These are phyloP conservation scores for Pythium folliculosum DNA, from an alignment of 352 stramenopile genomes.

Conservation along the genomic window DNA sequence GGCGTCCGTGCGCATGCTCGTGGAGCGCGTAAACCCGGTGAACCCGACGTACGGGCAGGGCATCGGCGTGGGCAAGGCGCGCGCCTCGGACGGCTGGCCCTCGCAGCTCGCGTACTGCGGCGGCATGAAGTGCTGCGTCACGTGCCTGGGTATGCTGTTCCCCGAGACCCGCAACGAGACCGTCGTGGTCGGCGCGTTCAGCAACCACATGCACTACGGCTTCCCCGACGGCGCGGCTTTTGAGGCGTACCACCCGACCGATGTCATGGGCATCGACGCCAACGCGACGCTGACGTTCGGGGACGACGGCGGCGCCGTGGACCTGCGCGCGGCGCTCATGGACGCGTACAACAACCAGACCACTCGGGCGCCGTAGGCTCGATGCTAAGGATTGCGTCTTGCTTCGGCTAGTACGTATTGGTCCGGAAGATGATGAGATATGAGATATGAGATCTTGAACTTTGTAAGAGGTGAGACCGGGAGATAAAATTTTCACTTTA, in stretches of 20 bases:
- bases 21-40: slow-evolving; percentile 43
- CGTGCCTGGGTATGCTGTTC: slow-evolving; percentile 46
- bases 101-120: slow-evolving; percentile 50
- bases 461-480: too few relatives aligned
- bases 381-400: too few relatives aligned
- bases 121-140: slow-evolving; percentile 44
- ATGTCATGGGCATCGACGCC: background rate
- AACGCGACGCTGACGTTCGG: background rate
- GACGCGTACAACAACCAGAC: slow-evolving; percentile 3
- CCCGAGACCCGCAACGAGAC: slow-evolving; percentile 2
- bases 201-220: slow-evolving; percentile 10
- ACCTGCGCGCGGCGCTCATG: background rate
- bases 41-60: slow-evolving; percentile 48
- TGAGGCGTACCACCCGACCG: background rate
- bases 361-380: too few relatives aligned
- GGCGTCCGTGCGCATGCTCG: slow-evolving; percentile 43
- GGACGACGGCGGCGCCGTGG: slow-evolving; percentile 4
- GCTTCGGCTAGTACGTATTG: slow-evolving; percentile 3
- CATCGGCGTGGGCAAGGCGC: slow-evolving; percentile 35
- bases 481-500: too few relatives aligned
- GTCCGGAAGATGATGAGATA: too few relatives aligned
- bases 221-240: slow-evolving; percentile 1
- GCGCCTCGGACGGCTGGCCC: slow-evolving; percentile 36
- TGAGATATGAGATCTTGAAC: too few relatives aligned
- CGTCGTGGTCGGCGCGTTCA: slow-evolving; percentile 14